Evolutionary conservation across 805 yeast species (phyloP).

Genomic region (Lachancea meyersii): DNA sequence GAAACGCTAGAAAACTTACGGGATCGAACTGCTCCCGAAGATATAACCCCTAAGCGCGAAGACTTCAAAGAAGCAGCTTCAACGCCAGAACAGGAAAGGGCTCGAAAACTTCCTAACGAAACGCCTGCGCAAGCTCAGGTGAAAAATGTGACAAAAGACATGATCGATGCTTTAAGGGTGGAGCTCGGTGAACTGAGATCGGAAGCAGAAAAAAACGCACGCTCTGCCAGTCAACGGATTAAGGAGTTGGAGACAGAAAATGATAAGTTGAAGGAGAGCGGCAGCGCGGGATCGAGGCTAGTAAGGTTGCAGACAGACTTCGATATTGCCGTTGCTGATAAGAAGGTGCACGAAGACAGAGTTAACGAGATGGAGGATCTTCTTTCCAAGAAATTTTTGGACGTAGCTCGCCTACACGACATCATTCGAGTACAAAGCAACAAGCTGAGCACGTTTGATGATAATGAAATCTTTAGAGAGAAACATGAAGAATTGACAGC

Average conservation of each 20-base stretch:
- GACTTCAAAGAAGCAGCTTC: neutral
- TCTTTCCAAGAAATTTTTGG: slow-evolving; percentile 46
- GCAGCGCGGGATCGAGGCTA: slow-evolving; percentile 20
- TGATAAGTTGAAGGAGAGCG: slow-evolving; percentile 24
- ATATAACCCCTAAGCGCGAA: slow-evolving; percentile 1
- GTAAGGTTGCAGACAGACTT: slow-evolving; percentile 14
- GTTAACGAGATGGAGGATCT: slow-evolving; percentile 45
- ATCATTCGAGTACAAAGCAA: slow-evolving; percentile 49
- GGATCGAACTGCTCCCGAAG: slow-evolving; percentile 3
- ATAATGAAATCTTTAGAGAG: slow-evolving; percentile 40
- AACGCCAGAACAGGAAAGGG: neutral
- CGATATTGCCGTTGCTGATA: slow-evolving; percentile 40
- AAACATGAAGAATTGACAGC: slow-evolving; percentile 44
- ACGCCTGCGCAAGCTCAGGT: neutral
- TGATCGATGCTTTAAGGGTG: slow-evolving; percentile 30
- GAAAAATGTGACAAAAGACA: slow-evolving; percentile 11
- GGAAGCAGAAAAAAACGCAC: slow-evolving; percentile 47
- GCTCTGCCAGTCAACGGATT: slow-evolving; percentile 51
- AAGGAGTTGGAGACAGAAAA: slow-evolving; percentile 40
- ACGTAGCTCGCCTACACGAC: slow-evolving; percentile 46
- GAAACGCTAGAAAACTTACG: slow-evolving; percentile 13
- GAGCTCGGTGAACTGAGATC: slow-evolving; percentile 36
- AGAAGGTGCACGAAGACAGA: slow-evolving; percentile 37
- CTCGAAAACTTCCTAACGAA: neutral
- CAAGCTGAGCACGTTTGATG: slow-evolving; percentile 40